Percentiles rank a stretch among this genome's conserved stretches.
Conservation (phyloP, 1,284 basidiomycete genomes). For the Earliella scabrosa region DNA sequence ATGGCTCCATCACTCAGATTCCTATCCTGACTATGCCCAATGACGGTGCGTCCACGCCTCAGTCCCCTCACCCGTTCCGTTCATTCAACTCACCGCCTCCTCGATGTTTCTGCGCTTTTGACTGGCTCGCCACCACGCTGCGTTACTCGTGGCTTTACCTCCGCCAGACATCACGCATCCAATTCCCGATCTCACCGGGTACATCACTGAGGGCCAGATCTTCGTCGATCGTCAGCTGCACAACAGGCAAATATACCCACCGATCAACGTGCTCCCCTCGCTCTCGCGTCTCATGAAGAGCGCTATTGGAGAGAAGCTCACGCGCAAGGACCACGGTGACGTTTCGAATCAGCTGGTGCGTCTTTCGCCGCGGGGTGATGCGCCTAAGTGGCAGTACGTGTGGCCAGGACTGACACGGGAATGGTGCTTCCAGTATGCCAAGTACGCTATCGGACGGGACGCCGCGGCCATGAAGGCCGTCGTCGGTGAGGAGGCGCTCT, state of each 20-base stretch:
- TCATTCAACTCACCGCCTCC: slow-evolving; percentile 17
- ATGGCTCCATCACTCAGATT: slow-evolving; percentile 99
- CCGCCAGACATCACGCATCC: slow-evolving; percentile 96
- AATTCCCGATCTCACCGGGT: slow-evolving; percentile 99
- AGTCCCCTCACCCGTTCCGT: neutral
- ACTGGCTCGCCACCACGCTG: slow-evolving; percentile 17
- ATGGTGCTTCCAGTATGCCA: slow-evolving; percentile 73
- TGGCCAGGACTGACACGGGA: slow-evolving; percentile 13
- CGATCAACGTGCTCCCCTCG: slow-evolving; percentile 99
- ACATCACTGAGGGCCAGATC: slow-evolving; percentile 99
- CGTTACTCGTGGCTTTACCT: slow-evolving; percentile 12
- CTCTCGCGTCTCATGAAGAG: slow-evolving; percentile 99
- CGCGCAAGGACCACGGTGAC: slow-evolving; percentile 98
- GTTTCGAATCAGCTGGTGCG: slow-evolving; percentile 95
- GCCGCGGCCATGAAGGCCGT: slow-evolving; percentile 99
- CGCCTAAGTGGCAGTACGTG: neutral
- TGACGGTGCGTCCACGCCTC: slow-evolving; percentile 70
- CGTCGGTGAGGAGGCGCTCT: slow-evolving; percentile 97
- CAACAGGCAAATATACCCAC: slow-evolving; percentile 98
- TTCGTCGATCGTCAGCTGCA: slow-evolving; percentile 95
- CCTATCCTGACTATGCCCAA: slow-evolving; percentile 99
- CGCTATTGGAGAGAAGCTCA: slow-evolving; percentile 97
- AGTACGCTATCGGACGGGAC: slow-evolving; percentile 97
- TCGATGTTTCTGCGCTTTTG: neutral
- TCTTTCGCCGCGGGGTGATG: neutral